Evolutionary conservation across 805 yeast species (phyloP).

Genomic region (Tetrapisispora iriomotensis): DNA sequence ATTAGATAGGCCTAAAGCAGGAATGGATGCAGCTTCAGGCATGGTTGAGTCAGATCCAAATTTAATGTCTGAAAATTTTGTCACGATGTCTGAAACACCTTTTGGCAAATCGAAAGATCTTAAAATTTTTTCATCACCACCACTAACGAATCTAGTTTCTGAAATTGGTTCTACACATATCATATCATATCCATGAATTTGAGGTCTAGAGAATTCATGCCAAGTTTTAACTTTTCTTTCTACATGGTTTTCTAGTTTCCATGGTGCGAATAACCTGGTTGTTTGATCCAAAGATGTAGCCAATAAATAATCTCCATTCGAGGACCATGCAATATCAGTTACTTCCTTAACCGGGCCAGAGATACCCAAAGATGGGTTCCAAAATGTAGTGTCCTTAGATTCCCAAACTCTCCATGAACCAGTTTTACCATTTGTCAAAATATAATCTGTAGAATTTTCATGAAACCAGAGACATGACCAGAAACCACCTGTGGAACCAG

Average conservation of each 20-base stretch:
- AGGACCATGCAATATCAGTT: constrained; percentile 73
- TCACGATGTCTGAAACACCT: constrained; percentile 56
- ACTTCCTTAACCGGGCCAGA: constrained; percentile 70
- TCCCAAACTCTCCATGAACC: constrained; percentile 86
- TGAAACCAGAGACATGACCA: constrained; percentile 65
- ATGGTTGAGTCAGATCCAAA: constrained; percentile 29
- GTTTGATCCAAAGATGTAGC: constrained; percentile 90
- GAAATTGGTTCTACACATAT: constrained; percentile 58
- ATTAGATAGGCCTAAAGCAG: constrained; percentile 88
- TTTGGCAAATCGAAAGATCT: constrained; percentile 84
- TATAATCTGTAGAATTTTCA: constrained; percentile 33
- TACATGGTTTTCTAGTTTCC: constrained; percentile 32
- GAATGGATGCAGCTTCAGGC: constrained; percentile 83
- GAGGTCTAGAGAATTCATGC: constrained; percentile 95
- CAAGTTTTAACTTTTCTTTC: constrained; percentile 37
- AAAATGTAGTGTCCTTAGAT: constrained; percentile 27
- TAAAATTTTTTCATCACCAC: constrained; percentile 90
- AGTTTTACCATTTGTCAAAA: constrained; percentile 79
- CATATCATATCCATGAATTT: constrained; percentile 98
- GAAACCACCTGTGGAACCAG: constrained; percentile 81
- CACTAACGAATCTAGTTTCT: constrained; percentile 66
- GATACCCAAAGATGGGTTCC: constrained; percentile 45
- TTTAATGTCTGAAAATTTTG: constrained; percentile 41
- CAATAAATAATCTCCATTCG: constrained; percentile 53
- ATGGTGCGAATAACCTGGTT: constrained; percentile 68